Evolutionary conservation across 148 eudicot species (phyloP), one percentile per base, ranked within the genome.

Genomic region (Vaccinium darrowii): DNA sequence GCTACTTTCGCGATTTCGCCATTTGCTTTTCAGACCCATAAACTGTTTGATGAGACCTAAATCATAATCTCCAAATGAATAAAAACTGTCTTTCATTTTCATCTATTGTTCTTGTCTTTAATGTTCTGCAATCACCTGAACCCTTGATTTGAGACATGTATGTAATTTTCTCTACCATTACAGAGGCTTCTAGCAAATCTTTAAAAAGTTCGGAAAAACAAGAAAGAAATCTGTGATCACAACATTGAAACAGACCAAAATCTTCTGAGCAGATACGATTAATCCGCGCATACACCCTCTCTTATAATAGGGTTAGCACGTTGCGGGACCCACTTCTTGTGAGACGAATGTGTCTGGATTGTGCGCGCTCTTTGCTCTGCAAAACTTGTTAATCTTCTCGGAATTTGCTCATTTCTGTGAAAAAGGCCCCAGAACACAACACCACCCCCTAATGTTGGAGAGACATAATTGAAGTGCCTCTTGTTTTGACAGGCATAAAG

Each of bases 21-120:
- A 30, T 52, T 78, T 77, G 72, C 25, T 18, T 82, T 27, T 39
- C 60, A 11, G 74, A 10, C 57, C 53, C 86, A 60, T 39, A 43
- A 21, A 8, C 63, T 52, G 16, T 72, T 79, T 72, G 76, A 56
- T 25, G 54, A 79, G 82, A 73, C n/a, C 8, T 67, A 14, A 54
- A 78, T 83, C 51, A 57, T 33, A 43, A 25, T 78, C 62, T 78
- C 39, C 79, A 10, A 74, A 11, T 57, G 79, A 85, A 83, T 84
- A 86, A 83, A 69, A 81, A 36, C 27, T 75, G 30, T 69, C 81
- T 62, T 63, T 18, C 30, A 2, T 81, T 53, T 83, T 65, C 49
- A 36, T 54, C 81, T 0, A 50, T 47, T 62, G 0, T 83, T 36
- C 8, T 49, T 4, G 51, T 63, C 7, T 4, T 8, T 23, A 77